phyloP scores from a whole-genome alignment of 2,329 filamentous ascomycete genomes.

The Trichoderma harzianum region DNA sequence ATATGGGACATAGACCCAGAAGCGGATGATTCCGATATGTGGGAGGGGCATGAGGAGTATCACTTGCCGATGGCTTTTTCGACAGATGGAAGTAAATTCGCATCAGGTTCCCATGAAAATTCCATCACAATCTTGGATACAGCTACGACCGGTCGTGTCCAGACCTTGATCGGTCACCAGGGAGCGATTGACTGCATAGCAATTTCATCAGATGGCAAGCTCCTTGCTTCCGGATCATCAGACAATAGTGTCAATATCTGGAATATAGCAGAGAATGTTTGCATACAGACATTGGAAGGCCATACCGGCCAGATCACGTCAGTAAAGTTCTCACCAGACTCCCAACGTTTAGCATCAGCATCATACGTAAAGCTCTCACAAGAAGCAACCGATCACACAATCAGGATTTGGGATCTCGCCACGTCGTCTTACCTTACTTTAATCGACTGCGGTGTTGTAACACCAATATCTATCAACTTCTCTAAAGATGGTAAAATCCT shows the following conservation, averaged over 20 bases:
- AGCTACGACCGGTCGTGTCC: neutral
- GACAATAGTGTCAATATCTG: neutral
- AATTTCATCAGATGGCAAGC: neutral
- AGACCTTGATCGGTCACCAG: neutral
- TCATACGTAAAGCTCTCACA: neutral
- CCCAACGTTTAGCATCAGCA: neutral
- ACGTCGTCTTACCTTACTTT: neutral
- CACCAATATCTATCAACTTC: neutral
- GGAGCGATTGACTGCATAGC: neutral
- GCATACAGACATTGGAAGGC: neutral
- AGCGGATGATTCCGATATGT: neutral
- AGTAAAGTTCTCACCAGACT: constrained; percentile 4
- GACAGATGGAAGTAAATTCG: neutral
- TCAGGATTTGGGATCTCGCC: constrained; percentile 3
- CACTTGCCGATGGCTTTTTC: neutral
- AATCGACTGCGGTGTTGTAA: neutral
- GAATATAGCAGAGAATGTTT: neutral
- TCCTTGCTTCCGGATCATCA: neutral
- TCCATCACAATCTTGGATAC: neutral
- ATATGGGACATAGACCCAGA: neutral
- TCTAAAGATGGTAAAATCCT: neutral
- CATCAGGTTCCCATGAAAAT: neutral
- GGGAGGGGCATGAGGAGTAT: neutral
- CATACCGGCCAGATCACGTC: neutral
- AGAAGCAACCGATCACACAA: neutral